Evolutionary conservation across 129 eudicot species (phyloP).

Genomic region (Kitagawia praeruptora): DNA sequence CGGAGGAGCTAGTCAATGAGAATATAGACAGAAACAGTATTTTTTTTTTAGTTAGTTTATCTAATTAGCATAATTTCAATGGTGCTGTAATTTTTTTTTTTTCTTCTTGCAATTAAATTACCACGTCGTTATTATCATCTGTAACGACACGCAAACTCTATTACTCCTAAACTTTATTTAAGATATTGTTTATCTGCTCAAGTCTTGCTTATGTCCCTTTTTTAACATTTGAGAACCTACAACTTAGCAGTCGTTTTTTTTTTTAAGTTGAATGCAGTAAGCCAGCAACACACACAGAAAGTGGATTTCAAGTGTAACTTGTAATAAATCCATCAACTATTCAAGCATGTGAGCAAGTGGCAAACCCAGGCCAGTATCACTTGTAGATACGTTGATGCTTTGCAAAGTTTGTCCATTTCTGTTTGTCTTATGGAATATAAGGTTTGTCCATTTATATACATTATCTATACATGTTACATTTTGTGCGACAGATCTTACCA

Average conservation of each 20-base stretch:
- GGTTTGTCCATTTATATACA: not conserved
- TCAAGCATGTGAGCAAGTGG: conserved; percentile 2
- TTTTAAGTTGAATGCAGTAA: too few species aligned
- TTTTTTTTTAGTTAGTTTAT: not conserved
- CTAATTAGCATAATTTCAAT: not conserved
- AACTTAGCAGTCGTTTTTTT: too few species aligned
- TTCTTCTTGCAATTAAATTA: not conserved
- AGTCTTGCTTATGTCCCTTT: not conserved
- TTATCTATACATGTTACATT: not conserved
- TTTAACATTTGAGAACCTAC: too few species aligned
- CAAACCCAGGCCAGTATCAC: not conserved
- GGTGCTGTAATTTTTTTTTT: not conserved
- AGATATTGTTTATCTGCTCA: not conserved
- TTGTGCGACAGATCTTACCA: not conserved
- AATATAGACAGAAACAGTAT: not conserved
- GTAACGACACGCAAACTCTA: not conserved
- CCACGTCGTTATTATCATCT: not conserved
- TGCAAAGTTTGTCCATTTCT: conserved; percentile 1
- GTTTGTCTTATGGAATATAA: not conserved
- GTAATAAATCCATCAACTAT: not conserved
- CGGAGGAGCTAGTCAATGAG: conserved; percentile 20
- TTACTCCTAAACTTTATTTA: not conserved
- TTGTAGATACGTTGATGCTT: not conserved
- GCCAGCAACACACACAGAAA: too few species aligned
- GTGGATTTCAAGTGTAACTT: too few species aligned